These are phyloP conservation scores for Starmerella sirachaensis DNA, from an alignment of 805 yeast genomes.

Conservation along the genomic window DNA sequence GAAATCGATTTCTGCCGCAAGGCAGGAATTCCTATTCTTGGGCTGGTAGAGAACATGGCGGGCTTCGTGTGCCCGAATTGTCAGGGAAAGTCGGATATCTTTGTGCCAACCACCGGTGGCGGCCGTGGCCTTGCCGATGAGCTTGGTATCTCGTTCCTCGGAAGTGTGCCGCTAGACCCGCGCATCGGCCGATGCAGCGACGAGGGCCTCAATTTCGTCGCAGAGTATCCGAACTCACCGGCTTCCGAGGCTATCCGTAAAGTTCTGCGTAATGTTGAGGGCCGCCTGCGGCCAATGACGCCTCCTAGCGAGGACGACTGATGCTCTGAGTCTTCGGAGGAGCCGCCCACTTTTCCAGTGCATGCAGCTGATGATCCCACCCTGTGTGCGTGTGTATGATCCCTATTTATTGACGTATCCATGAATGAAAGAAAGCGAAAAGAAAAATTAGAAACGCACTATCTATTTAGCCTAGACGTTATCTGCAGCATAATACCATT, in stretches of 20 bases:
- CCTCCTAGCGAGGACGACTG: slow-evolving; percentile 7
- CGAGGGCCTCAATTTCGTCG: slow-evolving; percentile 65
- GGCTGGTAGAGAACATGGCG: slow-evolving; percentile 94
- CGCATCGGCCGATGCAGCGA: slow-evolving; percentile 86
- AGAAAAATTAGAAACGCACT: neutral
- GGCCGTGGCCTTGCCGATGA: slow-evolving; percentile 78
- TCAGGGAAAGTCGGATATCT: slow-evolving; percentile 77
- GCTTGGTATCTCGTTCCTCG: slow-evolving; percentile 63
- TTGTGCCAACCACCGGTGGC: slow-evolving; percentile 95
- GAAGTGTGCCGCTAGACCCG: slow-evolving; percentile 92
- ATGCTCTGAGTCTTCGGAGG: no score
- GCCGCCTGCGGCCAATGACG: slow-evolving; percentile 15
- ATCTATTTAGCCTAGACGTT: neutral
- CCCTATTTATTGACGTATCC: no score
- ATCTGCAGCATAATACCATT: neutral
- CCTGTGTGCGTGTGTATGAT: no score
- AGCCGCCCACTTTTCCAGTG: no score
- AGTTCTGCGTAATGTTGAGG: slow-evolving; percentile 41
- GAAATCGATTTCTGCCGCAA: slow-evolving; percentile 91
- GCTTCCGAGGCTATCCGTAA: slow-evolving; percentile 76
- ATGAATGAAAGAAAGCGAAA: neutral
- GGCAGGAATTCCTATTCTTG: slow-evolving; percentile 75
- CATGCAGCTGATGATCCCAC: no score
- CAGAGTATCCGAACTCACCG: slow-evolving; percentile 79
- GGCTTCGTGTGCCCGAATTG: slow-evolving; percentile 97